Evolutionary conservation across 208 protist species (phyloP).

Genomic region (Naegleria lovaniensis): DNA sequence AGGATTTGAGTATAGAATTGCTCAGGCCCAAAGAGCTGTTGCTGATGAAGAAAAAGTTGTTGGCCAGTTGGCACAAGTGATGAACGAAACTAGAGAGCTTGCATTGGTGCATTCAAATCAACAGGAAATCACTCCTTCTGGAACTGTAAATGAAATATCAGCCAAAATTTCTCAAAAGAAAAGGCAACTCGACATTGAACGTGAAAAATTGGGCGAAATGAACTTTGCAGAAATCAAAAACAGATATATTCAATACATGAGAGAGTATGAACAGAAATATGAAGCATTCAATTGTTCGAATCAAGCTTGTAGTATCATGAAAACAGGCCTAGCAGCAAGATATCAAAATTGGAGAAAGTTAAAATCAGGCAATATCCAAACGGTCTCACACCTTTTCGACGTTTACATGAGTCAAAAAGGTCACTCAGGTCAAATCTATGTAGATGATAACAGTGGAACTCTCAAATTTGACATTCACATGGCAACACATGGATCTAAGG

Average conservation of each 20-base stretch:
- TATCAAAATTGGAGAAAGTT: not conserved
- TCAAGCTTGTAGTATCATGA: not conserved
- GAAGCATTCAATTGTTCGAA: not conserved
- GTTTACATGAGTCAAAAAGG: constrained; percentile 16
- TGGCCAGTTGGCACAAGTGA: no score
- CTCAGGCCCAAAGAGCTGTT: no score
- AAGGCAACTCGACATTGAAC: not conserved
- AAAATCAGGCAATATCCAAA: not conserved
- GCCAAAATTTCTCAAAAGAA: not conserved
- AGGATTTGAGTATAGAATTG: no score
- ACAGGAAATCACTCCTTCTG: not conserved
- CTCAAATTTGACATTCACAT: not conserved
- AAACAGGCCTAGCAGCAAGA: not conserved
- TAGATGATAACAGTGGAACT: not conserved
- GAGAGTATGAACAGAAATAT: not conserved
- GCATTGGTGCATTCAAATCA: no score
- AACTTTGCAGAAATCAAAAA: not conserved
- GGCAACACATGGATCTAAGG: not conserved
- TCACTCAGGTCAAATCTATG: not conserved
- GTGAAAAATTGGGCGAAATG: not conserved
- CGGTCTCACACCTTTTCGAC: not conserved
- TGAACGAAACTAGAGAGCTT: no score
- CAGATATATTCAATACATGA: not conserved
- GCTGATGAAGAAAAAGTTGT: no score
- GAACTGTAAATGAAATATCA: not conserved